phyloP scores from a whole-genome alignment of 192 early-diverging fungal genomes.

The Mortierella hygrophila region DNA sequence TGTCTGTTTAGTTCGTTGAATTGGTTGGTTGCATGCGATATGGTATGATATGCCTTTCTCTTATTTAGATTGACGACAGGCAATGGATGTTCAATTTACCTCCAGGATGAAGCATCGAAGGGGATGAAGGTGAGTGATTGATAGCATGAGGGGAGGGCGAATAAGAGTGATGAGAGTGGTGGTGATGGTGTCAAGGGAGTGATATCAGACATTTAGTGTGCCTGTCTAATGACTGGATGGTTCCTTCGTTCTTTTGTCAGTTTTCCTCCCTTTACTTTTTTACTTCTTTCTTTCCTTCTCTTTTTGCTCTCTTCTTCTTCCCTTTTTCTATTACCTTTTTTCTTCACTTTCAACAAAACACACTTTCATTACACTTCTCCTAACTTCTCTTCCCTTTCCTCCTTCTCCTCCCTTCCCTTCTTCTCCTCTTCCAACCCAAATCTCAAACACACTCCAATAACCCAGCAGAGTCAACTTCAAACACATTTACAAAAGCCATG shows the following conservation, averaged over 20 bases:
- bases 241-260: neutral
- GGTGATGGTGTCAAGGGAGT: neutral
- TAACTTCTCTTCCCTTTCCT: neutral
- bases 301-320: neutral
- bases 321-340: neutral
- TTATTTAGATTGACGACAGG: neutral
- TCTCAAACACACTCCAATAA: neutral
- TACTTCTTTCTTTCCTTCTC: neutral
- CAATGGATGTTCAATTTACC: neutral
- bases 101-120: neutral
- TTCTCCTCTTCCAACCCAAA: neutral
- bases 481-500: slow-evolving; percentile 11
- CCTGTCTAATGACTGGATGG: too few species aligned
- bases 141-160: neutral
- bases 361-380: neutral
- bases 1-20: neutral
- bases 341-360: neutral
- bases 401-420: neutral
- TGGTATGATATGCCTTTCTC: too few species aligned
- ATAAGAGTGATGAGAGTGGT: neutral
- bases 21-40: too few species aligned
- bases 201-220: neutral
- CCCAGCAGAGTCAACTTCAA: neutral
- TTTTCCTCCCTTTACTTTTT: neutral
- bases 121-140: neutral